Base-by-base conservation (phyloP, 306 rosid species). In the Castanea sativa region DNA sequence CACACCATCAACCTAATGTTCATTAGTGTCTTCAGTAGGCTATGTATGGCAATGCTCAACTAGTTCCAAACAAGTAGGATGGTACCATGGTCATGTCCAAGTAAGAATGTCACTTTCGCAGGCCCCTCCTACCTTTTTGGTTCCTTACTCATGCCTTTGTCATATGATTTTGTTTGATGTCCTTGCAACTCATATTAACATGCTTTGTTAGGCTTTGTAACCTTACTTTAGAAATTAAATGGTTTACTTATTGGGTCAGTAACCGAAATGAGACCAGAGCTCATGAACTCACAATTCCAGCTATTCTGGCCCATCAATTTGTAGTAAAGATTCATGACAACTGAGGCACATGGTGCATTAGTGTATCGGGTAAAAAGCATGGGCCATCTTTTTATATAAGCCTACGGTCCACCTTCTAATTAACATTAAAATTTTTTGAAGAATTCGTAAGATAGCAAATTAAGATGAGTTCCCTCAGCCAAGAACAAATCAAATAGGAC, bases 381-480 rank as follows among this genome's bases (percentile, higher is more conserved):
- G 64, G 30, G 35, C 89, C 87, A 14, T 72, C 84, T 20, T 60
- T 20, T 73, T 81, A 61, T 18, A 85, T 85, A 23, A 75, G 33
- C 4, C 5, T 55, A 74, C 83, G 85, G 43, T 83, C 69, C 1
- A 4, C 4, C 38, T 79, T 0, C 38, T 4, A 5, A 5, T 9
- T 49, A 86, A 82, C 23, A 16, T 59, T 5, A 2, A 2, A 27
- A 3, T 79, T 80, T 70, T 69, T 75, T 15, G 86, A 23, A 35
- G 85, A 69, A 27, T 71, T 86, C 69, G 85, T 85, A 3, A 86
- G 67, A 55, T 85, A 83, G 88, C 88, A 85, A n/a, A 38, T 85
- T 5, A 32, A 5, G 70, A 30, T 2, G 21, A 64, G 33, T 15
- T 63, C 18, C 64, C 76, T 71, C 5, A 68, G 27, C 20, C 59